Evolutionary conservation across 495 filamentous ascomycete genomes (phyloP), one percentile per base, ranked within the genome.

Genomic region (Xylaria nigripes): DNA sequence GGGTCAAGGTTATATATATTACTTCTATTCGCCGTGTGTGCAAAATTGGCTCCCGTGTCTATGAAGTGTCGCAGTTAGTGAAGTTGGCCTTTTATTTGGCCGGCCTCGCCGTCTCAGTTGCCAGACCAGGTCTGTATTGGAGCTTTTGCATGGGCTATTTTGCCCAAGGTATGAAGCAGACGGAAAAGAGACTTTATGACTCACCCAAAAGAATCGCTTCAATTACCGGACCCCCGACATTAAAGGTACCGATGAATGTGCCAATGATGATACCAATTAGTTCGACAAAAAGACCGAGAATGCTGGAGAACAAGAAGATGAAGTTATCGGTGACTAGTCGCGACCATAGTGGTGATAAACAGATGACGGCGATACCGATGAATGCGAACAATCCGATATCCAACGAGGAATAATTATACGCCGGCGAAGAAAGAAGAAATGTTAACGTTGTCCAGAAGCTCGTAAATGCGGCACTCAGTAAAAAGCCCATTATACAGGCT

Each of bases 311-410:
- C 23, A 84, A 76, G 13, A 86, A 83, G 3, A 79, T 71, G 59
- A 84, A 81, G 51, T 72, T 74, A 56, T 90, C 87, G 12, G 86
- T 90, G 38, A 93, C 76, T 15, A 77, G 61, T n/a, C 83, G 74
- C 6, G 82, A 83, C 64, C 82, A 90, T 10, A 87, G 48, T 0
- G 89, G 89, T 0, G 79, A 81, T 22, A 83, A 65, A 44, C 76
- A 58, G 69, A 91, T 86, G 25, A 81, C 79, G 0, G 77, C 76
- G 3, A 92, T 79, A 3, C 89, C 89, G 27, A 90, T 84, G 19
- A 94, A 70, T 0, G 86, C 84, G 62, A 93, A 93, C 40, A 93
- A 72, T 1, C 89, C 89, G 40, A 93, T 88, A 1, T 72, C 73
- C 2, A 87, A 57, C 1, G 84, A 79, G 12, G 73, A 68, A 62